phyloP scores from a whole-genome alignment of 2,329 filamentous ascomycete genomes.

The Trichophyton equinum region DNA sequence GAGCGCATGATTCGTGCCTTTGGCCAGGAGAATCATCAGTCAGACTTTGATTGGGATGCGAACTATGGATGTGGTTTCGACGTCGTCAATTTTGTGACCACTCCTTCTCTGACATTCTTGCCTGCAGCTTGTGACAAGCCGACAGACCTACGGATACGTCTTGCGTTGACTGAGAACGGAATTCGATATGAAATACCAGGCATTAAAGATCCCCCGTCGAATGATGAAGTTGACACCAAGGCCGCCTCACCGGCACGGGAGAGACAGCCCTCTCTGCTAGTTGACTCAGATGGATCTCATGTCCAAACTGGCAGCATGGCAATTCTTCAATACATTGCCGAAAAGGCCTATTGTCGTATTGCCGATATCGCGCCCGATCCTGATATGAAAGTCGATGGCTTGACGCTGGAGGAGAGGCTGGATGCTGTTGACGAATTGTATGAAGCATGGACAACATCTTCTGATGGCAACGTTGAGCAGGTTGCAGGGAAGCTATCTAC shows the following conservation, averaged over 20 bases:
- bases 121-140: conserved; percentile 21
- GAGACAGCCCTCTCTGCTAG: conserved; percentile 3
- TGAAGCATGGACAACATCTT: neutral
- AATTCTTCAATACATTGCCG: conserved; percentile 24
- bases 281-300: conserved; percentile 19
- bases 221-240: neutral
- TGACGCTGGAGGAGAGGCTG: conserved; percentile 20
- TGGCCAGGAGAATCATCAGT: conserved; percentile 66
- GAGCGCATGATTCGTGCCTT: conserved; percentile 61
- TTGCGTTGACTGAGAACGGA: conserved; percentile 29
- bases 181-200: conserved; percentile 22
- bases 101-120: conserved; percentile 21
- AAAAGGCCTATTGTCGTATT: conserved; percentile 7
- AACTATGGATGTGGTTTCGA: conserved; percentile 74
- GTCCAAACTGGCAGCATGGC: conserved; percentile 21
- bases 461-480: neutral
- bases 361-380: conserved; percentile 7
- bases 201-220: conserved; percentile 3
- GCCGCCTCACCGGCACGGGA: neutral
- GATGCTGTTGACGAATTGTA: conserved; percentile 3
- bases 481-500: neutral
- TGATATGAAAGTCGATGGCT: conserved; percentile 18
- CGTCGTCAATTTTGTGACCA: conserved; percentile 44
- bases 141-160: conserved; percentile 27
- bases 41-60: conserved; percentile 57